Conservation (phyloP, 2,329 filamentous ascomycete species). For the Fusarium kyushuense region DNA sequence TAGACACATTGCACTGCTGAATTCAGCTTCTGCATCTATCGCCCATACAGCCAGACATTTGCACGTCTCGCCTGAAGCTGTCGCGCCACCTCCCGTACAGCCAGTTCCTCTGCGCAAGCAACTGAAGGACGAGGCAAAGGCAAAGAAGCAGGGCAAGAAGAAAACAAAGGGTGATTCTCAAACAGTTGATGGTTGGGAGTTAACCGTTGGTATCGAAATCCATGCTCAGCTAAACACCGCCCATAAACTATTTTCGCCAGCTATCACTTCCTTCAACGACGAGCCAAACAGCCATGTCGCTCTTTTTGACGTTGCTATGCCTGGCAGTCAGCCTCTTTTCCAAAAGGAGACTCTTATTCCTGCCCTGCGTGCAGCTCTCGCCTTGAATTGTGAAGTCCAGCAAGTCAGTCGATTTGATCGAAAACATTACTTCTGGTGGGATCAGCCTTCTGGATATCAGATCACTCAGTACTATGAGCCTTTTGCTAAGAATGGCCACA, state of each 20-base stretch:
- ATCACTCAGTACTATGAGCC: slow-evolving; percentile 95
- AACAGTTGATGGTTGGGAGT: slow-evolving; percentile 80
- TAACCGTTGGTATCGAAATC: slow-evolving; percentile 96
- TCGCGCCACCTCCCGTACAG: slow-evolving; percentile 36
- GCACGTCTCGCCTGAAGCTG: slow-evolving; percentile 49
- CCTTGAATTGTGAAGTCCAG: slow-evolving; percentile 84
- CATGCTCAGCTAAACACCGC: slow-evolving; percentile 94
- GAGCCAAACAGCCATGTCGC: slow-evolving; percentile 88
- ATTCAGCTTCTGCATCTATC: slow-evolving; percentile 23
- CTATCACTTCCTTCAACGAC: slow-evolving; percentile 72
- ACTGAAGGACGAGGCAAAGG: slow-evolving; percentile 76
- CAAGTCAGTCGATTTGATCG: slow-evolving; percentile 86
- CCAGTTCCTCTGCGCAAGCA: slow-evolving; percentile 74
- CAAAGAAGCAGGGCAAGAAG: slow-evolving; percentile 72
- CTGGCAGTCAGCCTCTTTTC: slow-evolving; percentile 88
- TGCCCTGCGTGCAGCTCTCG: slow-evolving; percentile 88
- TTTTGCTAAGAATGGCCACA: slow-evolving; percentile 75
- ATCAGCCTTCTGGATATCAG: slow-evolving; percentile 96
- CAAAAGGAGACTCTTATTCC: slow-evolving; percentile 86
- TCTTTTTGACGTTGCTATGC: slow-evolving; percentile 88
- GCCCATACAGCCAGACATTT: slow-evolving; percentile 43
- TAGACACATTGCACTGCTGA: slow-evolving; percentile 31
- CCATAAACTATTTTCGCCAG: slow-evolving; percentile 88
- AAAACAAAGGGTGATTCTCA: slow-evolving; percentile 61
- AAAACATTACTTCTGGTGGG: slow-evolving; percentile 99